Evolutionary conservation across 176 grass and related monocot species (phyloP).

Genomic region (Dendrocalamus sinicus): DNA sequence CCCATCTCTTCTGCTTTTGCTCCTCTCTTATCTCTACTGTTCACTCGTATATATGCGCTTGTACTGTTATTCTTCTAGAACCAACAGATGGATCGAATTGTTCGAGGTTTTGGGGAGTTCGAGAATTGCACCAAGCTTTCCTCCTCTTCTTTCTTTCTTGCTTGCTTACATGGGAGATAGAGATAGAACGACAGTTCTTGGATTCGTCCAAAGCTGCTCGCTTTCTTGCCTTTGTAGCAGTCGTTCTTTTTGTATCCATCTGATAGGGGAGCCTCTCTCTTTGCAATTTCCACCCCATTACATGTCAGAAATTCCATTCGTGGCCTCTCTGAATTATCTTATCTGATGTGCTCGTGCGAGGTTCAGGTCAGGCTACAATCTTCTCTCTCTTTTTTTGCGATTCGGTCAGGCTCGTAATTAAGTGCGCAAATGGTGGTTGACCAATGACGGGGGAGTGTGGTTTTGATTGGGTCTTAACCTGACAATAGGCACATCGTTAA

Average conservation of each 20-base stretch:
- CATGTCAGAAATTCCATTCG: neutral
- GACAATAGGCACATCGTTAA: neutral
- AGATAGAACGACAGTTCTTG: neutral
- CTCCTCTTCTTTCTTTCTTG: neutral
- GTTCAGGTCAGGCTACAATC: neutral
- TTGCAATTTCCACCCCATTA: neutral
- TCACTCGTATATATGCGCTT: neutral
- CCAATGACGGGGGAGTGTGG: neutral
- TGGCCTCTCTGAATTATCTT: neutral
- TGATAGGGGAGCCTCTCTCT: neutral
- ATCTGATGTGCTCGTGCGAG: neutral
- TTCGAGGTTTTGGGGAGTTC: neutral
- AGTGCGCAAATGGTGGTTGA: constrained; percentile 21
- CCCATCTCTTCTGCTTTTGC: neutral
- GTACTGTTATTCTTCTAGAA: neutral
- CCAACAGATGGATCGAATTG: neutral
- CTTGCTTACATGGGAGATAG: neutral
- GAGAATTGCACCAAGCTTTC: constrained; percentile 11
- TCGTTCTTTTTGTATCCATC: constrained; percentile 6
- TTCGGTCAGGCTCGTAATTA: neutral
- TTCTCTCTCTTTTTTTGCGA: too few species aligned
- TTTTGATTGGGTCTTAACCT: neutral
- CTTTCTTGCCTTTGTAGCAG: neutral
- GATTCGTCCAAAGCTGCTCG: constrained; percentile 18
- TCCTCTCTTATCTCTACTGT: neutral